Evolutionary conservation across 1,139 yeast genomes (phyloP).

Genomic region (Kodamaea derodonti): DNA sequence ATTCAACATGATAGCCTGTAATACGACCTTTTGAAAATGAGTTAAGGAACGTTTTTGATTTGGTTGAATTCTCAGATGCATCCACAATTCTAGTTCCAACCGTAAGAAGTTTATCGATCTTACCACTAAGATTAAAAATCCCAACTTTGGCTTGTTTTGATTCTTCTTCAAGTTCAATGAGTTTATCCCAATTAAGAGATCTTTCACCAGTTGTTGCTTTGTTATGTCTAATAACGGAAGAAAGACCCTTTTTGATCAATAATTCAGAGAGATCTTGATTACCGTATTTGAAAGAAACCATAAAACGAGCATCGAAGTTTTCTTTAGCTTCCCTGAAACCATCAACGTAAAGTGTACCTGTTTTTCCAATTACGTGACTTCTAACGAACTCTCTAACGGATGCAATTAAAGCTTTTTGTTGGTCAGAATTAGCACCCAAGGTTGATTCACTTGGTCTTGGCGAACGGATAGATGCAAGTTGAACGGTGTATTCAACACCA

Average conservation of each 20-base stretch:
- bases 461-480: conserved; percentile 68
- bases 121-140: conserved; percentile 39
- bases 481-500: conserved; percentile 57
- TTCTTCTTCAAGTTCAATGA: conserved; percentile 65
- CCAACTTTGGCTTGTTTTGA: conserved; percentile 61
- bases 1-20: conserved; percentile 61
- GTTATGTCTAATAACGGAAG: conserved; percentile 74
- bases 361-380: conserved; percentile 63
- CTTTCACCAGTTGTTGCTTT: conserved; percentile 67
- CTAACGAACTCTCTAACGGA: conserved; percentile 74
- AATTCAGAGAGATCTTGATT: conserved; percentile 57
- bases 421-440: conserved; percentile 37
- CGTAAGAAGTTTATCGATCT: conserved; percentile 46
- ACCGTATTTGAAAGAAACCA: conserved; percentile 51
- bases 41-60: conserved; percentile 72
- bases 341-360: conserved; percentile 55
- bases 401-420: conserved; percentile 50
- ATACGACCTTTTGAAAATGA: conserved; percentile 65
- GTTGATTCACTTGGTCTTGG: conserved; percentile 64
- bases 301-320: conserved; percentile 58
- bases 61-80: conserved; percentile 69
- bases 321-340: conserved; percentile 60
- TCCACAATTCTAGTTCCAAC: conserved; percentile 65
- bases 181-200: conserved; percentile 73
- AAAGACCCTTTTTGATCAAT: conserved; percentile 64